A percentile compares a stretch with the other conserved stretches of the same genome.
These are phyloP conservation scores for Porphyra umbilicalis DNA, from an alignment of 31 red algal species.

Conservation along the genomic window DNA sequence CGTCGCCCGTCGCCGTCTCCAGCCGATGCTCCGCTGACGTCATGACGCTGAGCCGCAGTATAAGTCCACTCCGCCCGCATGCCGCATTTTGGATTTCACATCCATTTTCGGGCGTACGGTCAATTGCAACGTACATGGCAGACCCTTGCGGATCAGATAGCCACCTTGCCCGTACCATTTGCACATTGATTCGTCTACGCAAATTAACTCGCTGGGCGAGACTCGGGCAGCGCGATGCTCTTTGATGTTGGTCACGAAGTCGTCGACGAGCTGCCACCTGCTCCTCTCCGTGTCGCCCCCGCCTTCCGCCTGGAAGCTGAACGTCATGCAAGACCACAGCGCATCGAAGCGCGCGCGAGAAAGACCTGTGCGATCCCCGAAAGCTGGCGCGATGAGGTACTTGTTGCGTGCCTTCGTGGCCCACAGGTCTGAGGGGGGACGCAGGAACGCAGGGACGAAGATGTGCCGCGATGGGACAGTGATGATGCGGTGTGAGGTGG, in stretches of 20 bases:
- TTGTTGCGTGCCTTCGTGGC: not conserved
- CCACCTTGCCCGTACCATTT: conserved; percentile 47
- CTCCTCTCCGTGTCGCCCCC: not conserved
- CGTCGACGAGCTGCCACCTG: not conserved
- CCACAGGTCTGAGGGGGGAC: no score
- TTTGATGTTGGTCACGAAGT: conserved; percentile 15
- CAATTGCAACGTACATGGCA: conserved; percentile 36
- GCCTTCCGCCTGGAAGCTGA: not conserved
- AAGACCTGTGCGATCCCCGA: no score
- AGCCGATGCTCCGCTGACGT: conserved; percentile 10
- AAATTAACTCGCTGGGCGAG: conserved; percentile 8
- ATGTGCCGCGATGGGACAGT: no score
- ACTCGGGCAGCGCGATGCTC: conserved; percentile 12
- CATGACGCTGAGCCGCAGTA: conserved; percentile 9
- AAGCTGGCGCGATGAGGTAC: no score
- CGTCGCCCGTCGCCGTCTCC: not conserved
- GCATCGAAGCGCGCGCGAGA: no score
- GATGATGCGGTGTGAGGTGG: no score
- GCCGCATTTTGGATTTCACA: conserved; percentile 19
- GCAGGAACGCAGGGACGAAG: no score
- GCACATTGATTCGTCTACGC: conserved; percentile 61
- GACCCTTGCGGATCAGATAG: conserved; percentile 14
- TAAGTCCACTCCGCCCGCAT: conserved; percentile 13
- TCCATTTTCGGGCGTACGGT: conserved; percentile 40
- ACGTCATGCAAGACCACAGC: not conserved